A percentile compares a stretch with the other conserved stretches of the same genome.
Conservation (phyloP, 106 monocot species). For the Dactylorhiza incarnata region DNA sequence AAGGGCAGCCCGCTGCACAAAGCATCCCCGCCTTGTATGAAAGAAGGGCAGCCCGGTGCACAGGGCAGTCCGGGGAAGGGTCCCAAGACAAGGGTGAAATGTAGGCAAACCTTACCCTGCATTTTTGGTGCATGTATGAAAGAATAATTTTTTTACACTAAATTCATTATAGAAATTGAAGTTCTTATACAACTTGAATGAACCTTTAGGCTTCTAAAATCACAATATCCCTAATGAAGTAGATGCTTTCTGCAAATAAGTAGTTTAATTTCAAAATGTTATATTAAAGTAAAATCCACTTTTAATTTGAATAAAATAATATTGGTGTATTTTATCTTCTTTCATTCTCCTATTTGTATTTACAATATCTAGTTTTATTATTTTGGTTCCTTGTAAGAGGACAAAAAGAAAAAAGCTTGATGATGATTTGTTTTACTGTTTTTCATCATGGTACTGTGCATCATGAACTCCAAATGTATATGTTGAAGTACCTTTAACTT, state of each 20-base stretch:
- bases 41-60: too few species aligned
- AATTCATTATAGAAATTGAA: not conserved
- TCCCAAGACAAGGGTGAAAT: too few species aligned
- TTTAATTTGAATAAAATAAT: not conserved
- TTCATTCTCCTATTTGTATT: not conserved
- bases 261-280: not conserved
- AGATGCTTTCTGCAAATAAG: not conserved
- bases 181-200: not conserved
- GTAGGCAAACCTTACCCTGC: too few species aligned
- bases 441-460: not conserved
- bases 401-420: not conserved
- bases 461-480: not conserved
- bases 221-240: not conserved
- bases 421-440: not conserved
- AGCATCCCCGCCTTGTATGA: too few species aligned
- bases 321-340: not conserved
- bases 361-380: not conserved
- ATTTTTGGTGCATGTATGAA: too few species aligned
- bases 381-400: not conserved
- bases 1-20: too few species aligned
- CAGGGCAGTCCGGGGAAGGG: too few species aligned
- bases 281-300: too few species aligned
- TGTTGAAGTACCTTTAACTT: not conserved
- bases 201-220: not conserved
- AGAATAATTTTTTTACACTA: too few species aligned